phyloP scores from a whole-genome alignment of 805 yeast species.

The Wickerhamomyces canadensis region DNA sequence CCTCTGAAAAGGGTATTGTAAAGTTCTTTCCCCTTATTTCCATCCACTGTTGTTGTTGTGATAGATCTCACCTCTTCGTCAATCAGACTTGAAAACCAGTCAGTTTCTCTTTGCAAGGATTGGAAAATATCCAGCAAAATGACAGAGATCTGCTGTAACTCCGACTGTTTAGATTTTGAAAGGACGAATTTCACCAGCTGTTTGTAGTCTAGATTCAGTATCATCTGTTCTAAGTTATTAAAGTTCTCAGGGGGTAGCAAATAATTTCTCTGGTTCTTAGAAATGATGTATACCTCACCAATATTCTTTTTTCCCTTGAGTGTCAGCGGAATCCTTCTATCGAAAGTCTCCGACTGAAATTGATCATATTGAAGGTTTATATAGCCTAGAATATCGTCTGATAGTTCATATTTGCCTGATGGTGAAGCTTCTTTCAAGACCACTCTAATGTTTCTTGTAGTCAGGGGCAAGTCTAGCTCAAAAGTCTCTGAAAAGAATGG shows the following conservation, averaged over 20 bases:
- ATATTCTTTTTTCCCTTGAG: slow-evolving; percentile 36
- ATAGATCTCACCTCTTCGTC: slow-evolving; percentile 49
- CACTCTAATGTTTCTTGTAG: slow-evolving; percentile 47
- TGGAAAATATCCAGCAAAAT: slow-evolving; percentile 73
- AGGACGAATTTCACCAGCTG: slow-evolving; percentile 42
- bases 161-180: slow-evolving; percentile 25
- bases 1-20: slow-evolving; percentile 76
- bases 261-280: slow-evolving; percentile 46
- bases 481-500: slow-evolving; percentile 88
- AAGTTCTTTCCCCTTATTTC: slow-evolving; percentile 28
- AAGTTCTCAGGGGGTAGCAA: slow-evolving; percentile 58
- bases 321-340: slow-evolving; percentile 39
- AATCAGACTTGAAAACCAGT: slow-evolving; percentile 69
- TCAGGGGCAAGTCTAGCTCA: slow-evolving; percentile 48
- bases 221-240: slow-evolving; percentile 55
- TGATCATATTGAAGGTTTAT: slow-evolving; percentile 8
- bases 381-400: slow-evolving; percentile 32
- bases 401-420: slow-evolving; percentile 9
- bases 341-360: slow-evolving; percentile 18
- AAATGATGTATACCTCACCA: slow-evolving; percentile 53
- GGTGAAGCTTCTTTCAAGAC: slow-evolving; percentile 32
- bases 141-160: slow-evolving; percentile 49
- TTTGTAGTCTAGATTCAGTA: slow-evolving; percentile 45
- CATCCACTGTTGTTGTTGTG: slow-evolving; percentile 22
- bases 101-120: slow-evolving; percentile 57